Percentiles rank a stretch among this genome's conserved stretches.
These are phyloP conservation scores for Hebeloma cylindrosporum DNA, from an alignment of 768 basidiomycete species.

Conservation along the genomic window DNA sequence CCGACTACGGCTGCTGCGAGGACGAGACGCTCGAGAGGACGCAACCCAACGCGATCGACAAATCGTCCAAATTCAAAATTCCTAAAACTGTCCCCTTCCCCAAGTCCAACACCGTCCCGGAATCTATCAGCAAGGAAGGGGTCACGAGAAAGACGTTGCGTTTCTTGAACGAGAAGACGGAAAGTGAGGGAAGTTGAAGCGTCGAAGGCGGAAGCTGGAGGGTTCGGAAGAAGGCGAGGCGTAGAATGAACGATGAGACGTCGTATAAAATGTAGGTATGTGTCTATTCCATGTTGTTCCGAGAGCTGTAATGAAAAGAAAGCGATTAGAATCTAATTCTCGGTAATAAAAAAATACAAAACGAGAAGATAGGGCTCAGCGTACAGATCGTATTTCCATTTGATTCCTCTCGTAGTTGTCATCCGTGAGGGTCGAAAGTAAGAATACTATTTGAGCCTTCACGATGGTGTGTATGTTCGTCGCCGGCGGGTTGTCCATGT, in stretches of 20 bases:
- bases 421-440: slow-evolving; percentile 93
- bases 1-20: slow-evolving; percentile 74
- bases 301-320: slow-evolving; percentile 63
- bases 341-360: slow-evolving; percentile 22
- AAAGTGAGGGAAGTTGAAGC: slow-evolving; percentile 79
- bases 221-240: slow-evolving; percentile 59
- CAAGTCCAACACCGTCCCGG: slow-evolving; percentile 86
- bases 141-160: slow-evolving; percentile 85
- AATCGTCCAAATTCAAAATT: slow-evolving; percentile 84
- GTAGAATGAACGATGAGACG: slow-evolving; percentile 91
- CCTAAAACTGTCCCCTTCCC: slow-evolving; percentile 80
- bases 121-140: slow-evolving; percentile 89
- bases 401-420: slow-evolving; percentile 96
- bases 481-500: slow-evolving; percentile 84
- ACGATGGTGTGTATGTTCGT: slow-evolving; percentile 91
- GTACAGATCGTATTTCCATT: slow-evolving; percentile 89
- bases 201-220: slow-evolving; percentile 66
- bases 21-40: slow-evolving; percentile 77
- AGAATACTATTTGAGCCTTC: slow-evolving; percentile 96
- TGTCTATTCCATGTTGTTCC: slow-evolving; percentile 95
- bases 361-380: too few relatives aligned
- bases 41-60: slow-evolving; percentile 76
- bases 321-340: slow-evolving; percentile 4
- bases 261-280: slow-evolving; percentile 96
- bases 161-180: slow-evolving; percentile 84